Evolutionary conservation across 2,329 filamentous ascomycete species (phyloP), one percentile per base, ranked within the genome.

Genomic region (Ceratocystis papillata): DNA sequence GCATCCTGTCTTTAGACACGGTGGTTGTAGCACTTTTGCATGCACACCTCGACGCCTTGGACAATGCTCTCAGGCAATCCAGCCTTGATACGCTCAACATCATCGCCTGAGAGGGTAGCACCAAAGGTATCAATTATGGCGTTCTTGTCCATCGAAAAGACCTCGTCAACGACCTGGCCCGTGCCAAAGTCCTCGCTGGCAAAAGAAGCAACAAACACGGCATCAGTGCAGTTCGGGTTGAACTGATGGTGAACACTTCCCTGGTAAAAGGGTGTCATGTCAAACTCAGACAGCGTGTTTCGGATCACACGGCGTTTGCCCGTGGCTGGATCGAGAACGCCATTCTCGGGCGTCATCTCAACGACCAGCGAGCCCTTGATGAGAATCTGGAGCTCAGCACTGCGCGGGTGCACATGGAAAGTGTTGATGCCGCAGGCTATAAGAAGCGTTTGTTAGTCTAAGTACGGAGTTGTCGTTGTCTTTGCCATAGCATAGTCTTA

Each of bases 201-300:
- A 70, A 82, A 82, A 44, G 75, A 73, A 5, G 81, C 80, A 37
- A 82, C 75, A 70, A 82, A 82, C 22, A 77, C 74, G 65, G 78
- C 79, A 45, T 77, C 73, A 55, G 77, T 74, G 73, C 82, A 84
- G 69, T 78, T 75, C 1, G 81, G 80, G 74, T 84, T 85, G 73
- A 77, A 82, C 71, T 83, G 79, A 6, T 78, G 80, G 73, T 85
- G 83, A 25, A 83, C 71, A 5, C 77, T 76, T 30, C 82, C 82
- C 71, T 79, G 78, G 70, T 79, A 81, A 74, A 83, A 83, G 61
- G 80, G 77, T 2, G 79, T 81, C 74, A 81, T 79, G 73, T 80
- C 77, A 72, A 77, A 76, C 67, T 74, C 72, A 10, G 70, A 70
- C 48, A 83, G 72, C 63, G 74, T 74, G 67, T 75, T 72, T 70